Evolutionary conservation across 2,329 filamentous ascomycete genomes (phyloP), one percentile per base, ranked within the genome.

Genomic region (Acrocalymma vagum): DNA sequence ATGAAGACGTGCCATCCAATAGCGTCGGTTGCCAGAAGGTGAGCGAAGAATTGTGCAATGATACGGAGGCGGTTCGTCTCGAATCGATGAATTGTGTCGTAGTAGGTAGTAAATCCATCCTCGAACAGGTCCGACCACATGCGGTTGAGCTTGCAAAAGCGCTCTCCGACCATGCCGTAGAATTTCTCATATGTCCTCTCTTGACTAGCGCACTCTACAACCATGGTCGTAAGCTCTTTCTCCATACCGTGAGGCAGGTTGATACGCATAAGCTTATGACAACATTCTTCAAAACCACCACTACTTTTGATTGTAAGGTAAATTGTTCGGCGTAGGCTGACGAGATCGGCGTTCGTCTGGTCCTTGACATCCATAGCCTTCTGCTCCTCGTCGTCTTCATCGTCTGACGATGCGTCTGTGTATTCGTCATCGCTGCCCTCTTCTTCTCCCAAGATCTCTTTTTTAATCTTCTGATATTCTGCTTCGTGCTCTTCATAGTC

Each of bases 301-400:
- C 89, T 94, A 25, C 90, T 95, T 89, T 95, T 95, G 69, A 99
- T 95, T 9, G 93, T 99, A 48, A 99, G 79, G 70, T 99, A 99
- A 58, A 97, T 99, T 6, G 90, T 96, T 61, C 91, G 84, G 45
- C 94, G 87, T 34, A 99, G 78, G 64, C 95, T 95, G 66, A 97
- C 90, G 10, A 99, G 80, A 68, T 99, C 92, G 0, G 92, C 92
- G 62, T 99, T 99, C 51, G 88, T 95, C 74, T 96, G 91, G 63
- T 99, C 94, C 72, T 97, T 96, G 76, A 99, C 95, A 69, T 99
- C 94, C 70, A 97, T 80, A 14, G 87, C 87, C 64, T 87, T 87
- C 50, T 90, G 85, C 65, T 94, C 86, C 48, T 87, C 80, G 27
- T 88, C 85, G 42, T 92, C 87, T 38, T 88, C 87, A 37, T 86